Percentiles rank a stretch among this genome's conserved stretches.
These are phyloP conservation scores for Paraphoma chrysanthemicola DNA, from an alignment of 2,329 filamentous ascomycete species.

Conservation along the genomic window DNA sequence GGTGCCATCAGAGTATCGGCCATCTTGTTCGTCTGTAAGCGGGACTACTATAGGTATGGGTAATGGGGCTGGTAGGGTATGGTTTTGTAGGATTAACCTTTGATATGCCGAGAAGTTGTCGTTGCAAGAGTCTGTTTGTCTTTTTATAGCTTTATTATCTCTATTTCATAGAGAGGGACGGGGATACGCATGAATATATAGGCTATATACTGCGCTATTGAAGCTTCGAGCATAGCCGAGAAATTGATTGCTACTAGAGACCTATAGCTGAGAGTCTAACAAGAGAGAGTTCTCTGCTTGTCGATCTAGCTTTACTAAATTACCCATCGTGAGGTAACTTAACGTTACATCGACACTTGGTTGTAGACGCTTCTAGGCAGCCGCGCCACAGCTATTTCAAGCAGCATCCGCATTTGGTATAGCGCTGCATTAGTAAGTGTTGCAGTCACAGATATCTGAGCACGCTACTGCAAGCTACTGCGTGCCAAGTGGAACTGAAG, in stretches of 20 bases:
- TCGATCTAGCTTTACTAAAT: background rate
- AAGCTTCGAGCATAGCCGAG: background rate
- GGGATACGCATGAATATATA: background rate
- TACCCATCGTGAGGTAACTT: background rate
- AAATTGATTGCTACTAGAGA: background rate
- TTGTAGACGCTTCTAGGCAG: too few species aligned
- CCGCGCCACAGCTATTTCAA: too few species aligned
- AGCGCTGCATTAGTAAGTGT: background rate
- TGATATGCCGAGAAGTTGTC: background rate
- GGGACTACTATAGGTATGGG: slow-evolving; percentile 18
- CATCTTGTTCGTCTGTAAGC: slow-evolving; percentile 16
- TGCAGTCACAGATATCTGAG: slow-evolving; percentile 3
- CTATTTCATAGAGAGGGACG: background rate
- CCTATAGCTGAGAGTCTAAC: background rate
- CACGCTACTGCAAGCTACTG: slow-evolving; percentile 15
- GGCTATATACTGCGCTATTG: too few species aligned
- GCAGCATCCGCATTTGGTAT: too few species aligned
- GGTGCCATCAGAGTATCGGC: slow-evolving; percentile 30
- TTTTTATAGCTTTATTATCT: background rate
- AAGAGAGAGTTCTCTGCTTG: background rate
- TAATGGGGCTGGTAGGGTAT: slow-evolving; percentile 19
- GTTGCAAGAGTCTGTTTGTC: too few species aligned
- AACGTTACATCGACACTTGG: background rate
- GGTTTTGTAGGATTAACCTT: slow-evolving; percentile 19
- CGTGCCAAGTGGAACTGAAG: slow-evolving; percentile 2